Evolutionary conservation across 805 yeast genomes (phyloP).

Genomic region (Teunomyces stri): DNA sequence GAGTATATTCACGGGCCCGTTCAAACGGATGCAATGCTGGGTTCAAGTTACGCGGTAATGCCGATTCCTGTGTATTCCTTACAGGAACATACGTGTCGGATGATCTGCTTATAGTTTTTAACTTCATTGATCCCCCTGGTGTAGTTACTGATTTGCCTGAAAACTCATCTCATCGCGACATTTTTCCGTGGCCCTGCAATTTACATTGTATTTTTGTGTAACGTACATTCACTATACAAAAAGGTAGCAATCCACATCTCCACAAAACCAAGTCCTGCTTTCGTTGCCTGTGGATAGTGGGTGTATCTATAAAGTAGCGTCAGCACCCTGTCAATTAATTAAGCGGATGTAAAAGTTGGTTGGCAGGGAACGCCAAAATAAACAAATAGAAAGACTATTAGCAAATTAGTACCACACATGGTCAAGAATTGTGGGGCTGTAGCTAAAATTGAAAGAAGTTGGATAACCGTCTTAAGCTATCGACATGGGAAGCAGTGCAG

Average conservation of each 20-base stretch:
- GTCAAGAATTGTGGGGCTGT: not conserved
- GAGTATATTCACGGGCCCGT: conserved; percentile 92
- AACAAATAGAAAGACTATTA: not conserved
- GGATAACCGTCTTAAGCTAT: no score
- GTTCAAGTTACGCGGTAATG: conserved; percentile 83
- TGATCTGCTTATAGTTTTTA: conserved; percentile 85
- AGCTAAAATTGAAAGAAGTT: not conserved
- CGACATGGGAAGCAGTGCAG: no score
- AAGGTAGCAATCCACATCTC: conserved; percentile 1
- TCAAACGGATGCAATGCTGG: conserved; percentile 97
- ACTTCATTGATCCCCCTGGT: conserved; percentile 52
- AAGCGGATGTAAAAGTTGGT: not conserved
- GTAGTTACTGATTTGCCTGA: not conserved
- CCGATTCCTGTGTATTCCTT: conserved; percentile 81
- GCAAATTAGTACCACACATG: not conserved
- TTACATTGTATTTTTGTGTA: not conserved
- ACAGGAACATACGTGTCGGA: conserved; percentile 92
- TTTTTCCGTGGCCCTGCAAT: not conserved
- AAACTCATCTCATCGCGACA: conserved; percentile 4
- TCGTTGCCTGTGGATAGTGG: conserved; percentile 3
- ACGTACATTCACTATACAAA: conserved; percentile 2
- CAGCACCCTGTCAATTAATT: not conserved
- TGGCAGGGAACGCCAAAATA: not conserved
- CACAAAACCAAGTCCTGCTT: conserved; percentile 5
- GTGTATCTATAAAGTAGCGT: conserved; percentile 1